Evolutionary conservation across 768 basidiomycete species (phyloP).

Genomic region (Rickenella mellea): DNA sequence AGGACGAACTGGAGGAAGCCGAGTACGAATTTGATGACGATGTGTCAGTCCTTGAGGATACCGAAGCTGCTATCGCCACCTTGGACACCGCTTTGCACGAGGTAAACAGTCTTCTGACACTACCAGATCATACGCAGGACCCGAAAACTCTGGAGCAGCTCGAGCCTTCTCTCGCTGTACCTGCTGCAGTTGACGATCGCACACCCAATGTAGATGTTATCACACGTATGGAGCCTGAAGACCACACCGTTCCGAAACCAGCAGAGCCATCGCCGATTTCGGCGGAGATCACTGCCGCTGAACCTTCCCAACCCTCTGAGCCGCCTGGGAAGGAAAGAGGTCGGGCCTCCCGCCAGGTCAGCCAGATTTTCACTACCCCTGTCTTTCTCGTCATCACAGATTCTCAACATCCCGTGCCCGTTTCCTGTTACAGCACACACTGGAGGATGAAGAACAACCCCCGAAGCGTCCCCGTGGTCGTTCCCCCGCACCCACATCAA

Average conservation of each 20-base stretch:
- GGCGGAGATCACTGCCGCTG: slow-evolving; percentile 12
- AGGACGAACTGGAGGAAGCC: slow-evolving; percentile 47
- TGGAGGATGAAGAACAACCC: too few relatives aligned
- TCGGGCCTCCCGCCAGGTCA: too few relatives aligned
- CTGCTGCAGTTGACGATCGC: slow-evolving; percentile 11
- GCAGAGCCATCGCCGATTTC: slow-evolving; percentile 12
- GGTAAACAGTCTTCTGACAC: neutral
- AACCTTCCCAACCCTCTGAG: slow-evolving; percentile 1
- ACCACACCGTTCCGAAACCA: slow-evolving; percentile 22
- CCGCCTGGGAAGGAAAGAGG: slow-evolving; percentile 9
- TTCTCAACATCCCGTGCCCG: too few relatives aligned
- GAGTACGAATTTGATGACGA: slow-evolving; percentile 34
- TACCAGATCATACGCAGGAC: slow-evolving; percentile 24
- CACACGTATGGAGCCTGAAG: slow-evolving; percentile 9
- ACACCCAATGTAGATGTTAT: slow-evolving; percentile 1
- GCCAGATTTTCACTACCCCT: too few relatives aligned
- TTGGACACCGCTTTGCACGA: neutral
- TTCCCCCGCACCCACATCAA: too few relatives aligned
- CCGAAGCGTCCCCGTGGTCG: too few relatives aligned
- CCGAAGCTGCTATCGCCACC: slow-evolving; percentile 24
- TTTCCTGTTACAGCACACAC: too few relatives aligned
- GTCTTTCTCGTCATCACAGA: too few relatives aligned
- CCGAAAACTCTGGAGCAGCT: slow-evolving; percentile 74
- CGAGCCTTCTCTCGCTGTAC: slow-evolving; percentile 22
- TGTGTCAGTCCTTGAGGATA: slow-evolving; percentile 18